These are phyloP conservation scores for Plectosphaerella cucumerina DNA, from an alignment of 2,329 filamentous ascomycete species.

Conservation along the genomic window DNA sequence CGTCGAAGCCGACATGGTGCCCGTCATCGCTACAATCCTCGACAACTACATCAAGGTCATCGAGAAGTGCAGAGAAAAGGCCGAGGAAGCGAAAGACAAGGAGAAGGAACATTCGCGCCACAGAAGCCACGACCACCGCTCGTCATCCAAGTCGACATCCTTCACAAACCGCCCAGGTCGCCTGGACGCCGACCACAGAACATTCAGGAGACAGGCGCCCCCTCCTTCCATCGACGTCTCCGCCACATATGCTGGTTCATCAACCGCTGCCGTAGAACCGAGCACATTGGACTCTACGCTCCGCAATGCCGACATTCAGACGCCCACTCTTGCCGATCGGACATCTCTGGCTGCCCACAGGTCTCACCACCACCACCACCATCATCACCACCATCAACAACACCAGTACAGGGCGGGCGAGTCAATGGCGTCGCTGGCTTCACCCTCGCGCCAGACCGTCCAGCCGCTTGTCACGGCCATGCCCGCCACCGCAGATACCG, in stretches of 20 bases:
- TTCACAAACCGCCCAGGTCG: constrained; percentile 50
- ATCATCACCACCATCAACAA: constrained; percentile 46
- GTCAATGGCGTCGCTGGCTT: constrained; percentile 42
- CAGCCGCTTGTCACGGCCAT: constrained; percentile 66
- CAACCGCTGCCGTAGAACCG: constrained; percentile 36
- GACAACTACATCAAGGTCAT: constrained; percentile 98
- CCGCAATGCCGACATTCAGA: neutral
- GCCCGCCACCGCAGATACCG: constrained; percentile 58
- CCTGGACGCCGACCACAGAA: constrained; percentile 54
- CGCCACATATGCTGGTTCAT: constrained; percentile 33
- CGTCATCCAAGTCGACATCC: constrained; percentile 43
- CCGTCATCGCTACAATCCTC: constrained; percentile 95
- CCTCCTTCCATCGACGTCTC: constrained; percentile 65
- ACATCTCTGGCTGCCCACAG: neutral
- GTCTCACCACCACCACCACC: constrained; percentile 39
- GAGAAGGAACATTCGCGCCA: constrained; percentile 50
- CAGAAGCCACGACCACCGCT: constrained; percentile 44
- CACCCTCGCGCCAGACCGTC: constrained; percentile 46
- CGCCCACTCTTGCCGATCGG: constrained; percentile 46
- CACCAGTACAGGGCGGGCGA: constrained; percentile 49
- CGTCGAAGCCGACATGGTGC: constrained; percentile 98
- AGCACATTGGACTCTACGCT: constrained; percentile 35
- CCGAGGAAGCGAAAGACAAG: constrained; percentile 76
- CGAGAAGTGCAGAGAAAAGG: constrained; percentile 84
- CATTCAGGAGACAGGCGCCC: constrained; percentile 72